A percentile compares a stretch with the other conserved stretches of the same genome.
These are phyloP conservation scores for Metarhizium album DNA, from an alignment of 2,329 filamentous ascomycete genomes.

Conservation along the genomic window DNA sequence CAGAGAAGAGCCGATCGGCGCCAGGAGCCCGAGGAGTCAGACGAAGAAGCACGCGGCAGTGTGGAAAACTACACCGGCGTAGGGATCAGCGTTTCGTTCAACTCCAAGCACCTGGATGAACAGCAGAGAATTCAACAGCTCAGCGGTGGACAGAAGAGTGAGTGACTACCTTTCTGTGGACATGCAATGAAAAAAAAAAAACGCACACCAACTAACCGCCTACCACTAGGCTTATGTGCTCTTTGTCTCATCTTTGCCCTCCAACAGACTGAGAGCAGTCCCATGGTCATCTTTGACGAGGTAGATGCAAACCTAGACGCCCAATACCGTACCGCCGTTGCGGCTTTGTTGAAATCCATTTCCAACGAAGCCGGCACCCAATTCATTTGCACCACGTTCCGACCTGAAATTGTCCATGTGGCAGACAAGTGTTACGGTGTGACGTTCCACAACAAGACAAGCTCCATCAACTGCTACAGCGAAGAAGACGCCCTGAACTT, in stretches of 20 bases:
- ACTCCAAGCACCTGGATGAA: slow-evolving; percentile 89
- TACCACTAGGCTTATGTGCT: slow-evolving; percentile 65
- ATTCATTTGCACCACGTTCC: slow-evolving; percentile 98
- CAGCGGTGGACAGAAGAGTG: slow-evolving; percentile 94
- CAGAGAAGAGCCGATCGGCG: slow-evolving; percentile 76
- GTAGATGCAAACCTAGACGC: slow-evolving; percentile 97
- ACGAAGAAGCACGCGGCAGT: slow-evolving; percentile 55
- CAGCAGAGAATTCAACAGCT: slow-evolving; percentile 97
- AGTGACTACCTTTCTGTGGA: slow-evolving; percentile 21
- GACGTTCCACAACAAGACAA: slow-evolving; percentile 87
- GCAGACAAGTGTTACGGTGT: slow-evolving; percentile 98
- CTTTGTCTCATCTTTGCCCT: slow-evolving; percentile 99
- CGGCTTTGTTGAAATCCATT: slow-evolving; percentile 73
- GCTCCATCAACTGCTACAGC: slow-evolving; percentile 81
- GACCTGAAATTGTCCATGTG: slow-evolving; percentile 89
- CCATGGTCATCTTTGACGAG: slow-evolving; percentile 98
- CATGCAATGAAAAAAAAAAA: background rate
- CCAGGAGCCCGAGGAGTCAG: slow-evolving; percentile 47
- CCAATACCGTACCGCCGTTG: slow-evolving; percentile 93
- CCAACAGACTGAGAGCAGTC: slow-evolving; percentile 91
- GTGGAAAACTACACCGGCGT: slow-evolving; percentile 97
- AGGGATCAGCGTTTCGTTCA: slow-evolving; percentile 95
- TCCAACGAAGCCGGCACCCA: slow-evolving; percentile 57
- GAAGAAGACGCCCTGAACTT: slow-evolving; percentile 85
- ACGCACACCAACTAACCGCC: slow-evolving; percentile 12